Evolutionary conservation across 805 yeast species (phyloP).

Genomic region (Vanderwaltozyma polyspora): DNA sequence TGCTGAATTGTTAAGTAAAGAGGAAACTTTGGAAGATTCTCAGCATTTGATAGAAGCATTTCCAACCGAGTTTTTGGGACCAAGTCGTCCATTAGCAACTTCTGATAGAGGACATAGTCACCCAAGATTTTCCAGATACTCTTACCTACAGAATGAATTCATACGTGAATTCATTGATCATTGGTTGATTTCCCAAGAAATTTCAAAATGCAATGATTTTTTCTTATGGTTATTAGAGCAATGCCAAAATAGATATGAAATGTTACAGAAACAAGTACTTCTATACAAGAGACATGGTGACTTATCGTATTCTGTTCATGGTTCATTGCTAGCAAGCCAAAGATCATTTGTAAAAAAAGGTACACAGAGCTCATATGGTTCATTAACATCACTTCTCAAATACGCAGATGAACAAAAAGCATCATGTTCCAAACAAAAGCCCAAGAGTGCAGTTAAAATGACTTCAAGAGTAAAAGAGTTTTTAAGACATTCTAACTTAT

Average conservation of each 20-base stretch:
- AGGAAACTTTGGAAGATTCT: neutral
- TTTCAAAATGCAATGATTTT: conserved; percentile 25
- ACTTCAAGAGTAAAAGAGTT: neutral
- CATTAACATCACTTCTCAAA: conserved; percentile 2
- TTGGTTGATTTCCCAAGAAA: conserved; percentile 24
- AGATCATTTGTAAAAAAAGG: neutral
- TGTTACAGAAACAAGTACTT: conserved; percentile 17
- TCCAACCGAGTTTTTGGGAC: neutral
- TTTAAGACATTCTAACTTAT: neutral
- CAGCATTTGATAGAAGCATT: neutral
- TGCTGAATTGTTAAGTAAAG: conserved; percentile 1
- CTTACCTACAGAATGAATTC: conserved; percentile 3
- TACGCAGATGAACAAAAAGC: neutral
- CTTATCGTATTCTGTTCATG: too few species aligned
- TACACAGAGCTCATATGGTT: conserved; percentile 1
- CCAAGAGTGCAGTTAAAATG: neutral
- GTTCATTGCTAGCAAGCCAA: neutral
- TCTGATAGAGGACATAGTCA: neutral
- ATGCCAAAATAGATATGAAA: conserved; percentile 15
- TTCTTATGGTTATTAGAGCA: conserved; percentile 23
- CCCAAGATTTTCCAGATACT: neutral
- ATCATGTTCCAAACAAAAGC: too few species aligned
- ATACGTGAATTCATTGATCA: conserved; percentile 21
- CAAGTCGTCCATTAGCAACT: neutral
- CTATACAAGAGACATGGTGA: conserved; percentile 8